These are phyloP conservation scores for Citrullus amarus DNA, from an alignment of 306 rosid genomes.

Conservation along the genomic window DNA sequence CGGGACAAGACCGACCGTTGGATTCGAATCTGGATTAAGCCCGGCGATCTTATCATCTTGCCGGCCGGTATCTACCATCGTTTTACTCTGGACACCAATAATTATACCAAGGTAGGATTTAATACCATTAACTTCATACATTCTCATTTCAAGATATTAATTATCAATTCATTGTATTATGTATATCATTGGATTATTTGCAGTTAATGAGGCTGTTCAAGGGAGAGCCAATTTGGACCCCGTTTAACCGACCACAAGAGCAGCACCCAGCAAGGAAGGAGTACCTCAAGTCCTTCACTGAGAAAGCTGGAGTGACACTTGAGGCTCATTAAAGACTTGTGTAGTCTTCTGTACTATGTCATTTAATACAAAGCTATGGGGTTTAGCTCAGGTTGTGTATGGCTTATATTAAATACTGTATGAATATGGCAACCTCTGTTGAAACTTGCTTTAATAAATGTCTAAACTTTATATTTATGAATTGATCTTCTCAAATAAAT, in stretches of 20 bases:
- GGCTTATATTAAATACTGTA: neutral
- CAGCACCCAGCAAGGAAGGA: slow-evolving; percentile 74
- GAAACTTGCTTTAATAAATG: neutral
- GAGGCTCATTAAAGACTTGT: slow-evolving; percentile 32
- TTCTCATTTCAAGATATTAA: neutral
- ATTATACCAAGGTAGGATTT: slow-evolving; percentile 58
- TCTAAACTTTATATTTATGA: neutral
- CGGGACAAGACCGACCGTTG: slow-evolving; percentile 67
- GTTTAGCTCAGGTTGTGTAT: neutral
- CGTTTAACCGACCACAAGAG: slow-evolving; percentile 82
- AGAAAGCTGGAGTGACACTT: slow-evolving; percentile 40
- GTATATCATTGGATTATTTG: neutral
- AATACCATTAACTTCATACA: neutral
- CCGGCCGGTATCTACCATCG: slow-evolving; percentile 97
- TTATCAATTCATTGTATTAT: neutral
- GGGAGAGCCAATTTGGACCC: slow-evolving; percentile 90
- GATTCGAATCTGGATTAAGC: slow-evolving; percentile 79
- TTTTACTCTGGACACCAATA: slow-evolving; percentile 68
- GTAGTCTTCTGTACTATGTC: neutral
- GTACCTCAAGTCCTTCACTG: slow-evolving; percentile 41
- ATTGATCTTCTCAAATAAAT: neutral
- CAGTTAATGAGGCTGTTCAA: slow-evolving; percentile 79
- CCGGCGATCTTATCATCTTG: slow-evolving; percentile 81
- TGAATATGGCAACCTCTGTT: neutral
- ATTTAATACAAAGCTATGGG: neutral